Evolutionary conservation across 2,329 filamentous ascomycete genomes (phyloP), one percentile per base, ranked within the genome.

Genomic region (Aspergillus ibericus): DNA sequence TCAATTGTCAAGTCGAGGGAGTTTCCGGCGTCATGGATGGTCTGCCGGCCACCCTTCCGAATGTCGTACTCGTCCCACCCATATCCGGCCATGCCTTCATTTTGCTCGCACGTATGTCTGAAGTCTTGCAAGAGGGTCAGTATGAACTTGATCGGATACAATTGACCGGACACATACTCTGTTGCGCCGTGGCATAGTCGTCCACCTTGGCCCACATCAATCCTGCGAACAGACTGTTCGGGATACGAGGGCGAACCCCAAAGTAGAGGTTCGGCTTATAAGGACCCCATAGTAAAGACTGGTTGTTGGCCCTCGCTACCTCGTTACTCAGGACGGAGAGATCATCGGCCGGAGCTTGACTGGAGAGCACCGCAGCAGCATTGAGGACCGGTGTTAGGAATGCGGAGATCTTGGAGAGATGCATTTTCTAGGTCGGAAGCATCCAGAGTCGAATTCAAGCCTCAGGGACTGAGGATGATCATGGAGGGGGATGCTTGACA

Each of bases 61-160:
- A 92, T 88, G 76, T 99, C 95, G 75, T 96, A 99, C 73, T 96
- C 91, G 69, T 98, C 93, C 95, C 95, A 99, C 62, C 95, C 95
- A 75, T 99, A 99, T 56, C 93, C 93, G 49, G 87, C 89, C 84
- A 99, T 96, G 64, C 90, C 90, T 73, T 96, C 92, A 74, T 95
- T 86, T 75, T 99, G 95, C 75, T 98, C 95, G 78, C 95, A 99
- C 0, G 95, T 97, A 75, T 96, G 92, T 64, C 95, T 88, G 68
- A 97, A 89, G 68, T 88, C 91, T 95, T 71, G 1, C 55, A 25
- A 18, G 18, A 60, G 29, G n/a, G 66, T 72, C 34, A 71, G 66
- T 48, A 49, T n/a, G 16, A 12, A 34, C 9, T 9, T 29, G 13
- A 47, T 13, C 16, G 32, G 12, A 42, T 22, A 12, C 5, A 36